These are phyloP conservation scores for Gastrolobium villosum DNA, from an alignment of 306 rosid species.

Conservation along the genomic window DNA sequence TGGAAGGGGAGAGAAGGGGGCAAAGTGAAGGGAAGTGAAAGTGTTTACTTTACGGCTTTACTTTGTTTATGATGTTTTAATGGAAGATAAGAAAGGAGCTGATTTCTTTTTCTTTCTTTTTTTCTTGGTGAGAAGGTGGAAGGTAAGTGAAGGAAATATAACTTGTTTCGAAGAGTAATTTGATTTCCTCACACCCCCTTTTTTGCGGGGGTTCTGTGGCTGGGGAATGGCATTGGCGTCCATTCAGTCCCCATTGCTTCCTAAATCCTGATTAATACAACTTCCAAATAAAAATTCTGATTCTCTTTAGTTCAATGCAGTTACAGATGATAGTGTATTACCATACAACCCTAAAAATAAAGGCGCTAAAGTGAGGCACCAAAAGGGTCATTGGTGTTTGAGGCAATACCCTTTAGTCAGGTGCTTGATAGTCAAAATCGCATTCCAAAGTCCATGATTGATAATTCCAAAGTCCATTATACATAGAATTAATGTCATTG, in stretches of 20 bases:
- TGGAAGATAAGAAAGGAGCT: neutral
- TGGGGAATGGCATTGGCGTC: neutral
- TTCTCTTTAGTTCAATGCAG: neutral
- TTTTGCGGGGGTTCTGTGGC: neutral
- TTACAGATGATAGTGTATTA: neutral
- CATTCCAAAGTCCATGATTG: too few species aligned
- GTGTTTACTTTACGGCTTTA: neutral
- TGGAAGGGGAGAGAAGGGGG: neutral
- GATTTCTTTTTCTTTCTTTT: neutral
- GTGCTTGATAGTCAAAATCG: too few species aligned
- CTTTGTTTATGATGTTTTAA: conserved; percentile 10
- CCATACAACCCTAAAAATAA: neutral
- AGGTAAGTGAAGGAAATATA: neutral
- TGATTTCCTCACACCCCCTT: neutral
- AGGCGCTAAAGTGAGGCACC: neutral
- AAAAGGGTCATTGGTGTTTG: neutral
- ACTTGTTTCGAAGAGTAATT: neutral
- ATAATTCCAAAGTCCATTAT: too few species aligned
- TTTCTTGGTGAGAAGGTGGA: neutral
- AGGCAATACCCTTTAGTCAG: neutral
- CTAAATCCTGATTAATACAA: neutral
- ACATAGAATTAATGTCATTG: too few species aligned
- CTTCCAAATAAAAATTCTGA: neutral
- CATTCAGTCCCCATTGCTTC: neutral
- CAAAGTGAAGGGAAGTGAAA: neutral